Percentiles rank a stretch among this genome's conserved stretches.
These are phyloP conservation scores for Pyrenochaeta sp. DNA, from an alignment of 2,329 filamentous ascomycete species.

Conservation along the genomic window DNA sequence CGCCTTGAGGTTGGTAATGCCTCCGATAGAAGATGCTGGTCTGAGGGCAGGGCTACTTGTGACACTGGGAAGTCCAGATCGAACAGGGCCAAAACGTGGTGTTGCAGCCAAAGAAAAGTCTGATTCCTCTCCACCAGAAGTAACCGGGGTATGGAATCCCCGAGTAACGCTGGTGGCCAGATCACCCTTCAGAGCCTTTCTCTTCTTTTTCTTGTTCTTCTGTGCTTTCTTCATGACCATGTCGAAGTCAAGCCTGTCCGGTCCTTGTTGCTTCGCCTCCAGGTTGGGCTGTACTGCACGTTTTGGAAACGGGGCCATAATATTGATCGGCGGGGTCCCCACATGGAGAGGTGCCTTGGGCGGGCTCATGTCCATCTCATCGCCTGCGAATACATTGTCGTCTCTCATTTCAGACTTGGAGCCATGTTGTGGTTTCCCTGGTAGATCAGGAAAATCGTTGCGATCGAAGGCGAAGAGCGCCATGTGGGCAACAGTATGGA, in stretches of 20 bases:
- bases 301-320: constrained; percentile 43
- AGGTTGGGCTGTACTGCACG: constrained; percentile 31
- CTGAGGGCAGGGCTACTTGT: constrained; percentile 63
- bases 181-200: constrained; percentile 41
- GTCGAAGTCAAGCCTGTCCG: constrained; percentile 50
- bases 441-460: constrained; percentile 37
- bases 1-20: constrained; percentile 82
- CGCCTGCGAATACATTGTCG: constrained; percentile 27
- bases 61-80: constrained; percentile 57
- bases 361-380: constrained; percentile 36
- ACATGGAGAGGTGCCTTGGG: constrained; percentile 30
- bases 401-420: constrained; percentile 11
- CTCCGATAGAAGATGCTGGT: constrained; percentile 64
- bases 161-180: constrained; percentile 50
- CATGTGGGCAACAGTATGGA: constrained; percentile 29
- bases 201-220: constrained; percentile 51
- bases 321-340: constrained; percentile 49
- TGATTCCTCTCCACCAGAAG: constrained; percentile 65
- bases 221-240: constrained; percentile 48
- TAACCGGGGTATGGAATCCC: constrained; percentile 61
- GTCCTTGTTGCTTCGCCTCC: constrained; percentile 33
- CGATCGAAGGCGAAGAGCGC: constrained; percentile 47
- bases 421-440: constrained; percentile 18
- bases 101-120: constrained; percentile 56
- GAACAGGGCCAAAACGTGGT: constrained; percentile 51